These are phyloP conservation scores for Syzygium syzygioides DNA, from an alignment of 441 rosid species.

Conservation along the genomic window DNA sequence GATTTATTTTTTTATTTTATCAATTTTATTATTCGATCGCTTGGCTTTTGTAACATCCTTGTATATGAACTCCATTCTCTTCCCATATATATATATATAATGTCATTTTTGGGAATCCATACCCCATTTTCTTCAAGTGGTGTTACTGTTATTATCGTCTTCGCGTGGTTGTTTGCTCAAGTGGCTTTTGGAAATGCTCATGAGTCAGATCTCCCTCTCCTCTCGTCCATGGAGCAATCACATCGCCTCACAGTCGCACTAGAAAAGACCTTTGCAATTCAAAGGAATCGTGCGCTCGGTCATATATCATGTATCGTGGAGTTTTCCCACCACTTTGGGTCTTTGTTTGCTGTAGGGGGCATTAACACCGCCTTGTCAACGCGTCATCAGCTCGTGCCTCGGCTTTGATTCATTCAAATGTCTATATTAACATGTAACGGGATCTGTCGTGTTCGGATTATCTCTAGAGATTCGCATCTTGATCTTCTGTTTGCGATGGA, in stretches of 20 bases:
- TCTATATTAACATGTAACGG: not conserved
- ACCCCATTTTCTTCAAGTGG: not conserved
- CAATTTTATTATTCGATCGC: no score
- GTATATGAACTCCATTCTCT: not conserved
- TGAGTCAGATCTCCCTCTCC: not conserved
- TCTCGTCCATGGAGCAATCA: not conserved
- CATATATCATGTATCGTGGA: not conserved
- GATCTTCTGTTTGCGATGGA: not conserved
- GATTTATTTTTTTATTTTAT: no score
- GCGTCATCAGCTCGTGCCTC: not conserved
- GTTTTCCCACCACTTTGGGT: not conserved
- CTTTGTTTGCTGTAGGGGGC: not conserved
- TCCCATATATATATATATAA: not conserved
- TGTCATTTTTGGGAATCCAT: not conserved
- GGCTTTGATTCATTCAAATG: not conserved
- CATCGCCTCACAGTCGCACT: not conserved
- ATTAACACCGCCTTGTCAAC: not conserved
- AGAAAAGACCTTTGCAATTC: not conserved
- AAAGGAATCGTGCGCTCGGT: not conserved
- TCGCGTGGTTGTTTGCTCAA: not conserved
- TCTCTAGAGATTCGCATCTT: not conserved
- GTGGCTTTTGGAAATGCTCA: not conserved
- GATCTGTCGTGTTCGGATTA: not conserved
- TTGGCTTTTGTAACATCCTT: no score
- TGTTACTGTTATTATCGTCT: not conserved